phyloP scores from a whole-genome alignment of 768 basidiomycete genomes.

The Amanita thiersii region DNA sequence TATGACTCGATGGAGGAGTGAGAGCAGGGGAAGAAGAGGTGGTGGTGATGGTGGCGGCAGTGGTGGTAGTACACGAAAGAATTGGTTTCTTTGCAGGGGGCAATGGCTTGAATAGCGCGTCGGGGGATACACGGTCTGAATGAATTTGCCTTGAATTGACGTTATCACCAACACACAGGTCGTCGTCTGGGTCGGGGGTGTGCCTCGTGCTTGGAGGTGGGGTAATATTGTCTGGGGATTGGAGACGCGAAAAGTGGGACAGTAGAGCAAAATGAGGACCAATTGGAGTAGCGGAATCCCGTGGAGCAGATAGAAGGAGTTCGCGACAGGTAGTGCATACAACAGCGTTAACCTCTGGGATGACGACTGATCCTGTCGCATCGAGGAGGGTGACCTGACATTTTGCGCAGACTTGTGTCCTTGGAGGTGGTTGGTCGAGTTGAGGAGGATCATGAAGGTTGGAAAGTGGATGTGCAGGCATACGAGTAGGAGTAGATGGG shows the following conservation, averaged over 20 bases:
- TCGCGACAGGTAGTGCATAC: slow-evolving; percentile 45
- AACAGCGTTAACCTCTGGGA: slow-evolving; percentile 22
- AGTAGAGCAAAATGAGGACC: slow-evolving; percentile 10
- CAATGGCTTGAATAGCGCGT: neutral
- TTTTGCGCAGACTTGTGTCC: slow-evolving; percentile 35
- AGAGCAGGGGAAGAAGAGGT: slow-evolving; percentile 4
- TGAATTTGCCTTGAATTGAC: neutral
- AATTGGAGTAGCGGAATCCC: slow-evolving; percentile 9
- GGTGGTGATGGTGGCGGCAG: slow-evolving; percentile 4
- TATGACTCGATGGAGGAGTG: slow-evolving; percentile 10
- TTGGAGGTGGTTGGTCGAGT: slow-evolving; percentile 21
- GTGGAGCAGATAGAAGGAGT: slow-evolving; percentile 19
- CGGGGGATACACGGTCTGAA: neutral
- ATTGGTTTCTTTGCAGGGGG: slow-evolving; percentile 3
- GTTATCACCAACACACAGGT: neutral
- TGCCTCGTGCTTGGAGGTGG: slow-evolving; percentile 24
- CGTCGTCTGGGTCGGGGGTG: slow-evolving; percentile 8
- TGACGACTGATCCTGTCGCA: slow-evolving; percentile 17
- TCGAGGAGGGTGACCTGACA: slow-evolving; percentile 36
- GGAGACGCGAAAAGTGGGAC: slow-evolving; percentile 15
- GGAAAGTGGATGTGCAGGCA: slow-evolving; percentile 42
- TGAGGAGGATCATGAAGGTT: slow-evolving; percentile 16
- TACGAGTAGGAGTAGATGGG: slow-evolving; percentile 19
- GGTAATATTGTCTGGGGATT: slow-evolving; percentile 16
- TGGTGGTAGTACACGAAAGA: slow-evolving; percentile 3